Conservation (phyloP, 805 yeast genomes). For the Candida silvatica region DNA sequence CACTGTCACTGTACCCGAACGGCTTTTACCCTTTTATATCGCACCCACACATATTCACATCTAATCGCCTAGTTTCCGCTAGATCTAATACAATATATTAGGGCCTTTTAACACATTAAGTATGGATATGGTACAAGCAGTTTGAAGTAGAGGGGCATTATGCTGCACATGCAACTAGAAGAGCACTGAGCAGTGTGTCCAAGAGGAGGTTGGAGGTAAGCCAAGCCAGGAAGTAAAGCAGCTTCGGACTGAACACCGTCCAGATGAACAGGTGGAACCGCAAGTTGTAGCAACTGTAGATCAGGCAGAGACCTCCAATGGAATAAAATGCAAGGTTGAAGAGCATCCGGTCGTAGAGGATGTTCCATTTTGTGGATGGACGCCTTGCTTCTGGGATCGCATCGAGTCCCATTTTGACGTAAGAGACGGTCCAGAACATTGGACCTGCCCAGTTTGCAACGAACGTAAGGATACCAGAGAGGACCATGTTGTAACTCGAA, state of each 20-base stretch:
- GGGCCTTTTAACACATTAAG: too few relatives aligned
- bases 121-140: too few relatives aligned
- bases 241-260: constrained; percentile 95
- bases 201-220: constrained; percentile 36
- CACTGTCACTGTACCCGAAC: background rate
- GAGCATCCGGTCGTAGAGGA: constrained; percentile 28
- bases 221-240: constrained; percentile 80
- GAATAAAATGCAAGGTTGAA: constrained; percentile 47
- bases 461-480: constrained; percentile 74
- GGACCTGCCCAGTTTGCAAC: constrained; percentile 82
- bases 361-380: constrained; percentile 21
- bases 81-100: too few relatives aligned
- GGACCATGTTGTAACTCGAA: constrained; percentile 52
- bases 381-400: constrained; percentile 5
- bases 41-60: too few relatives aligned
- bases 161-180: too few relatives aligned
- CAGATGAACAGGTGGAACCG: constrained; percentile 88
- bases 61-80: too few relatives aligned
- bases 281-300: constrained; percentile 62
- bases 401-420: constrained; percentile 13
- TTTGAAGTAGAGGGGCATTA: too few relatives aligned
- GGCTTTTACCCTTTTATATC: too few relatives aligned
- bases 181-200: constrained; percentile 25
- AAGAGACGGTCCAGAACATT: constrained; percentile 64
- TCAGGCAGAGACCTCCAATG: constrained; percentile 46